Base-by-base conservation (phyloP, 2,329 filamentous ascomycete genomes). In the Diaporthe eres region DNA sequence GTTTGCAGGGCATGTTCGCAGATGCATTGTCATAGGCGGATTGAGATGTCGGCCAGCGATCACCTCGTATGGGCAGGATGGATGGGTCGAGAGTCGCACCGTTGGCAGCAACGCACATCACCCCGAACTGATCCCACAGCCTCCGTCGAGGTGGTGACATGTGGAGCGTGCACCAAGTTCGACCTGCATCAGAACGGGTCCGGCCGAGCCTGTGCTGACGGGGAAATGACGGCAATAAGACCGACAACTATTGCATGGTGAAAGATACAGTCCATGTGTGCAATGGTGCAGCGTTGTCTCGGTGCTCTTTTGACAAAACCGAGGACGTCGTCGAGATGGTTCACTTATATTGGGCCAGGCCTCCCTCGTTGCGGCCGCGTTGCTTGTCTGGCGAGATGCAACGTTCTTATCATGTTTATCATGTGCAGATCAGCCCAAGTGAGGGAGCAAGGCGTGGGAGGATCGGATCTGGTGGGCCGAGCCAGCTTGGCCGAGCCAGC, bases 131-230 rank as follows among this genome's bases (percentile, higher is more conserved):
- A n/a, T 44, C 34, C 58, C 44, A 61, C 47, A 44, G 47, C 58
- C 49, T 73, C 47, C 58, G 49, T n/a, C 58, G n/a, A 15, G 58
- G 42, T 58, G 70, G 71, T 72, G 71, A 49, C 31, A 39, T 31
- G 71, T 72, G 71, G 58, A 22, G 71, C 19, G 57, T 25, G 47
- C 71, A 53, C 37, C 58, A 65, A 31, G 47, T 25, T 51, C 25
- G 71, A 34, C 57, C 58, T 73, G 71, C 71, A 73, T 34, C 47
- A 73, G 37, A 55, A 73, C 60, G 71, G 71, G 71, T 51, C 57
- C 60, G 31, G 65, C 65, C 65, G 25, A 44, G 31, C 71, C 58
- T 49, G 34, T 42, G 71, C 55, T 55, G 58, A 65, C 47, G 58
- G 71, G 42, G 28, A 63, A n/a, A 61, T 63, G 57, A 63, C 57